Evolutionary conservation across 2,329 filamentous ascomycete genomes (phyloP).

Genomic region (Pyricularia sp.): DNA sequence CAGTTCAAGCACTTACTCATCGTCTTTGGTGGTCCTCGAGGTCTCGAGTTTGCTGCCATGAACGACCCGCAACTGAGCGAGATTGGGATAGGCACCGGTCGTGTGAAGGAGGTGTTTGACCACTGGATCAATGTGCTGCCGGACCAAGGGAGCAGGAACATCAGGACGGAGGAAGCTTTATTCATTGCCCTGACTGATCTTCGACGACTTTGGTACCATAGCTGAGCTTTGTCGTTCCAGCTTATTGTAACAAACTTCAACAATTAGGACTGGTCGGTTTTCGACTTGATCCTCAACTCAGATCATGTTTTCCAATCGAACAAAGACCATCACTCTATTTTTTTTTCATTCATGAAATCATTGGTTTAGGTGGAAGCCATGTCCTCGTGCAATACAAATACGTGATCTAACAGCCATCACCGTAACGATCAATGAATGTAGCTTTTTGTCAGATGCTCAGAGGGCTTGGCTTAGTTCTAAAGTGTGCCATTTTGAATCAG

Average conservation of each 20-base stretch:
- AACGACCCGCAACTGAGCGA: slow-evolving; percentile 41
- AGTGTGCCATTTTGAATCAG: too few relatives aligned
- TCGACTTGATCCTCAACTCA: not conserved
- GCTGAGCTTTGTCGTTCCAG: slow-evolving; percentile 5
- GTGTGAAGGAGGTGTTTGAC: slow-evolving; percentile 63
- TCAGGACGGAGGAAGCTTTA: slow-evolving; percentile 72
- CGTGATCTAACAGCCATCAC: not conserved
- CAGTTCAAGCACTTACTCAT: slow-evolving; percentile 60
- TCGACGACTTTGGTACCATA: slow-evolving; percentile 40
- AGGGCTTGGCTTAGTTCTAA: too few relatives aligned
- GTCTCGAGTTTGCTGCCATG: slow-evolving; percentile 62
- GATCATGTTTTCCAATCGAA: not conserved
- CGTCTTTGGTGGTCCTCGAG: slow-evolving; percentile 69
- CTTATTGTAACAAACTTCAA: not conserved
- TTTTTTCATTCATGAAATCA: not conserved
- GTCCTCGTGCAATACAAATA: not conserved
- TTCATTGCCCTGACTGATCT: slow-evolving; percentile 63
- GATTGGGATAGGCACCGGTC: slow-evolving; percentile 50
- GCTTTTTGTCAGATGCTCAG: not conserved
- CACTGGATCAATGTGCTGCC: slow-evolving; percentile 73
- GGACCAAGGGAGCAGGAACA: slow-evolving; percentile 68
- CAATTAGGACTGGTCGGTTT: not conserved
- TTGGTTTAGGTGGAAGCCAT: not conserved
- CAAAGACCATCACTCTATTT: not conserved
- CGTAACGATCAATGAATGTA: not conserved